A percentile compares a stretch with the other conserved stretches of the same genome.
Conservation (phyloP, 306 rosid genomes). For the Ziziphus jujuba region DNA sequence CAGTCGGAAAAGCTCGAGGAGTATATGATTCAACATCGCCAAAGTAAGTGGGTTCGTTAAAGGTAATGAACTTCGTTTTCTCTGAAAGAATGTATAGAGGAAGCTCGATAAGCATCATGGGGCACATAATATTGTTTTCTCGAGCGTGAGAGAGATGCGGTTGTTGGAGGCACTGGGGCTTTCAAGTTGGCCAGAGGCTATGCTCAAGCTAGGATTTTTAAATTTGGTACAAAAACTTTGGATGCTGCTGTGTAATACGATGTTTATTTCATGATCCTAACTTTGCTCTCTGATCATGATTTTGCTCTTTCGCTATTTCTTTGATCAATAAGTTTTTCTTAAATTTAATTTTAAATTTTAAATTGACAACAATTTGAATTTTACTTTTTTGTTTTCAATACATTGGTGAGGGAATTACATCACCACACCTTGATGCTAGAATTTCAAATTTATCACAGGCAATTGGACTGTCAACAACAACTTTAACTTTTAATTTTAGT, state of each 20-base stretch:
- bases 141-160: conserved; percentile 44
- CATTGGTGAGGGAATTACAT: no score
- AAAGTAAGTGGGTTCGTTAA: conserved; percentile 22
- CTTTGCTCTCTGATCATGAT: no score
- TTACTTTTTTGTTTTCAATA: no score
- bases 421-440: no score
- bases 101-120: conserved; percentile 44
- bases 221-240: conserved; percentile 5
- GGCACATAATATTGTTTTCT: conserved; percentile 29
- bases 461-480: no score
- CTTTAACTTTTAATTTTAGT: no score
- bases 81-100: conserved; percentile 41
- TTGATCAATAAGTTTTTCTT: no score
- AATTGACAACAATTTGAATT: no score
- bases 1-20: conserved; percentile 59
- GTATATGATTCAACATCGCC: conserved; percentile 45
- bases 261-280: conserved; percentile 40
- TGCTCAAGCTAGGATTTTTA: conserved; percentile 43
- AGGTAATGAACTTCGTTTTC: conserved; percentile 41
- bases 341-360: no score
- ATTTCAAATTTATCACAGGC: no score
- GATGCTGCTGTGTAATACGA: conserved; percentile 46
- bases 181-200: conserved; percentile 59
- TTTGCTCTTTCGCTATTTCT: no score
- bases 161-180: conserved; percentile 50